Percentiles rank a stretch among this genome's conserved stretches.
These are phyloP conservation scores for Pseudopyrenochaeta lycopersici DNA, from an alignment of 2,329 filamentous ascomycete species.

Conservation along the genomic window DNA sequence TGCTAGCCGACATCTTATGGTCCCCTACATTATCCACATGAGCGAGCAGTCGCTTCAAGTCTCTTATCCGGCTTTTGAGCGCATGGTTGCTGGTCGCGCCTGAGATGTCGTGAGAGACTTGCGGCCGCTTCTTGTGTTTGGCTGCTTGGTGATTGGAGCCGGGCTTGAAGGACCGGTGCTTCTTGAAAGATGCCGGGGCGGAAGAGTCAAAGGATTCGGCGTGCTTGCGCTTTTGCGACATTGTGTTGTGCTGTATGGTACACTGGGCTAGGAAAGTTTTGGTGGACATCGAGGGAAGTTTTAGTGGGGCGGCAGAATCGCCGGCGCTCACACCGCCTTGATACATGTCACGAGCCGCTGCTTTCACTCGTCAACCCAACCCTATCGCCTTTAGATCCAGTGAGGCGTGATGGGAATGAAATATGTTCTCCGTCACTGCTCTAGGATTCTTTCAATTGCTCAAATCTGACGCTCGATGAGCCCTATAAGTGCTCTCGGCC, in stretches of 20 bases:
- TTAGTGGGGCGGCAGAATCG: conserved; percentile 42
- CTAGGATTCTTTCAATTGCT: too few relatives aligned
- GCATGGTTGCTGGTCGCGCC: conserved; percentile 59
- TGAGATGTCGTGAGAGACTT: conserved; percentile 31
- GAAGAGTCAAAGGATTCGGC: conserved; percentile 24
- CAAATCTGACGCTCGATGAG: not conserved
- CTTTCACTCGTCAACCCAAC: conserved; percentile 18
- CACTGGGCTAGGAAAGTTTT: conserved; percentile 5
- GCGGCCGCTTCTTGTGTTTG: conserved; percentile 27
- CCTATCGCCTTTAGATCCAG: not conserved
- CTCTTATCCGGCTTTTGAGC: conserved; percentile 76
- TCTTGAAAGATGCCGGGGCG: conserved; percentile 28
- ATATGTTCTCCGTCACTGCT: not conserved
- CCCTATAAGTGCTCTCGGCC: not conserved
- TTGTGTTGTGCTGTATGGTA: conserved; percentile 16
- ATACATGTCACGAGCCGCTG: conserved; percentile 29
- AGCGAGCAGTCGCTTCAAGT: conserved; percentile 72
- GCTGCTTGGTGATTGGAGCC: conserved; percentile 19
- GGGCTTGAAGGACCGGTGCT: conserved; percentile 32
- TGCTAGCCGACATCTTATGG: conserved; percentile 68
- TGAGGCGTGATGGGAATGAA: not conserved
- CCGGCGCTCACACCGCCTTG: conserved; percentile 17
- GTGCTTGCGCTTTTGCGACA: conserved; percentile 50
- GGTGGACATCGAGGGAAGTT: conserved; percentile 29
- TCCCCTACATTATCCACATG: conserved; percentile 60